Evolutionary conservation across 768 basidiomycete species (phyloP).

Genomic region (Fomitopsis serialis): DNA sequence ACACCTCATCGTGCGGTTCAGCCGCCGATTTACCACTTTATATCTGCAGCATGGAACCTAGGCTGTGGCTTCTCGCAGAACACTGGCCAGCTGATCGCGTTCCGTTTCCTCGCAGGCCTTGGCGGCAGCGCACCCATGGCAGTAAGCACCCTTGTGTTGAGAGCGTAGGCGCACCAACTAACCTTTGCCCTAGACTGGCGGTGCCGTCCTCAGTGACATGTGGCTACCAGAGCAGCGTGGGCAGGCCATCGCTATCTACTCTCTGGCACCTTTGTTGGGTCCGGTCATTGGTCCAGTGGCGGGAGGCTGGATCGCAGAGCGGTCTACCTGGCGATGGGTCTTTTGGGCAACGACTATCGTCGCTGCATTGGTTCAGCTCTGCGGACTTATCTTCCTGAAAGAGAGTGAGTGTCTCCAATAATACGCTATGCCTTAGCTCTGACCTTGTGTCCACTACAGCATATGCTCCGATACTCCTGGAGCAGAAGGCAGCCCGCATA

Average conservation of each 20-base stretch:
- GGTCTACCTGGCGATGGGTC: constrained; percentile 73
- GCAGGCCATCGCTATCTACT: constrained; percentile 57
- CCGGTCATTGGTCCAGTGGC: constrained; percentile 61
- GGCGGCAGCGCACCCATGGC: constrained; percentile 33
- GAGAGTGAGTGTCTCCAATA: constrained; percentile 46
- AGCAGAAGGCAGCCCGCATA: constrained; percentile 47
- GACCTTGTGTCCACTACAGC: constrained; percentile 8
- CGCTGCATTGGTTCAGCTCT: constrained; percentile 46
- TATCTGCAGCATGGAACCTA: constrained; percentile 49
- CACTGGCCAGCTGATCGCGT: constrained; percentile 28
- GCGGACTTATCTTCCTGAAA: constrained; percentile 51
- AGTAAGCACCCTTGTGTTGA: constrained; percentile 16
- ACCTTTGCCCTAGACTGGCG: constrained; percentile 35
- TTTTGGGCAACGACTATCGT: constrained; percentile 69
- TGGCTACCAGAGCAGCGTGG: constrained; percentile 62
- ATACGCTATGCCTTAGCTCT: neutral
- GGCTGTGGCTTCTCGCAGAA: constrained; percentile 27
- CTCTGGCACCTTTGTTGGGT: constrained; percentile 61
- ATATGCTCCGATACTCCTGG: constrained; percentile 29
- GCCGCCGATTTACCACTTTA: neutral
- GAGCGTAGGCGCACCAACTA: neutral
- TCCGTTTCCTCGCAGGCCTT: constrained; percentile 33
- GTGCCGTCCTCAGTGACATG: constrained; percentile 62
- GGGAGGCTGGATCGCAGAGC: constrained; percentile 62
- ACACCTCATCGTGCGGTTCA: too few relatives aligned